Evolutionary conservation across 2,329 filamentous ascomycete genomes (phyloP).

Genomic region (Sodiomyces alkalinus): DNA sequence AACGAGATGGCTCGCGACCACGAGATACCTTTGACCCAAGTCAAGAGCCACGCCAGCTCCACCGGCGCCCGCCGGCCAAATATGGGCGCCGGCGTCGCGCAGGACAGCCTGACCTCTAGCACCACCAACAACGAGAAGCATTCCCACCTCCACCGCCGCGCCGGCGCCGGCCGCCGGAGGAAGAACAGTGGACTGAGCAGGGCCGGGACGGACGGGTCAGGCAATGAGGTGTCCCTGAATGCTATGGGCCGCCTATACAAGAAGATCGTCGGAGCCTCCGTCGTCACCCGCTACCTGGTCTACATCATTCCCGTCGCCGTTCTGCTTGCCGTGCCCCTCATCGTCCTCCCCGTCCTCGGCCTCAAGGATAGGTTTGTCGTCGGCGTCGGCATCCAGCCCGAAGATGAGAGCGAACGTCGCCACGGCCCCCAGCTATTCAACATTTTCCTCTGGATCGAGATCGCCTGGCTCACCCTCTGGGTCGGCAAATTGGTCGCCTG

Average conservation of each 20-base stretch:
- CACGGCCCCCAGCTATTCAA: constrained; percentile 37
- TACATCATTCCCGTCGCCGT: constrained; percentile 51
- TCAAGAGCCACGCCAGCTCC: constrained; percentile 38
- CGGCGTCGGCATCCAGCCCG: constrained; percentile 21
- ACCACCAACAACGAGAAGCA: constrained; percentile 29
- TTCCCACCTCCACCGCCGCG: constrained; percentile 22
- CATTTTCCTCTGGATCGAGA: constrained; percentile 54
- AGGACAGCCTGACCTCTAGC: no score
- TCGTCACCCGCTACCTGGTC: constrained; percentile 50
- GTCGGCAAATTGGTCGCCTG: constrained; percentile 49
- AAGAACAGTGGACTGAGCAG: constrained; percentile 30
- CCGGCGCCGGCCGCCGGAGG: constrained; percentile 31
- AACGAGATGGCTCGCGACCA: constrained; percentile 19
- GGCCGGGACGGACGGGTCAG: constrained; percentile 27
- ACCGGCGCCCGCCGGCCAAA: constrained; percentile 35
- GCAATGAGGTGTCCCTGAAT: constrained; percentile 44
- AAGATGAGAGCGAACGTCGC: constrained; percentile 20
- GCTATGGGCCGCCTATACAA: constrained; percentile 51
- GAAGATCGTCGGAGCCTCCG: constrained; percentile 47
- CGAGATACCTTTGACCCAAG: constrained; percentile 39
- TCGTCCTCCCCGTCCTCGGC: constrained; percentile 34
- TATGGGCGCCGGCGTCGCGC: constrained; percentile 20
- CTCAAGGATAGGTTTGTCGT: constrained; percentile 12
- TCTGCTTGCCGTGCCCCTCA: constrained; percentile 45
- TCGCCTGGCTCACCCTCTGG: constrained; percentile 55